These are phyloP conservation scores for Suillus decipiens DNA, from an alignment of 768 basidiomycete species.

Conservation along the genomic window DNA sequence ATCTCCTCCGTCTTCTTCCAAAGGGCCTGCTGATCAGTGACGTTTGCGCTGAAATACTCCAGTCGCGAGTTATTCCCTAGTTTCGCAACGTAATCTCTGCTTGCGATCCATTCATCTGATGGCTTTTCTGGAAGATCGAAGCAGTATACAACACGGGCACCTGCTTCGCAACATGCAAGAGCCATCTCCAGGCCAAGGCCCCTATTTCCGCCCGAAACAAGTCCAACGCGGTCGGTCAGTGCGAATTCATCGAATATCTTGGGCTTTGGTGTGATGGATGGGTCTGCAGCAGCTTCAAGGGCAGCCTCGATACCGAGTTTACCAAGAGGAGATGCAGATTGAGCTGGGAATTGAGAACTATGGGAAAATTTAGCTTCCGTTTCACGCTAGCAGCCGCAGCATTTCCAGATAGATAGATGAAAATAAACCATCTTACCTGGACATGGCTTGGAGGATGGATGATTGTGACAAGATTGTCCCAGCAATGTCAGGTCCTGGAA, in stretches of 20 bases:
- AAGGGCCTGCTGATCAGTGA: conserved; percentile 59
- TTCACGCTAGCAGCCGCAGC: neutral
- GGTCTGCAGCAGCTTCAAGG: conserved; percentile 41
- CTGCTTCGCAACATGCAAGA: conserved; percentile 69
- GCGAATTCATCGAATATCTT: conserved; percentile 64
- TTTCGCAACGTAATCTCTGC: conserved; percentile 50
- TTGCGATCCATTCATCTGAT: conserved; percentile 57
- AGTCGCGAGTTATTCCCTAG: conserved; percentile 44
- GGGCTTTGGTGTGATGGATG: conserved; percentile 36
- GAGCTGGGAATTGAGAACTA: conserved; percentile 27
- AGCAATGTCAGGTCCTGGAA: neutral
- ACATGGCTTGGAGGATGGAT: neutral
- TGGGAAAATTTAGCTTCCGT: neutral
- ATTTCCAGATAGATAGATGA: neutral
- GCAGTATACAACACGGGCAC: conserved; percentile 69
- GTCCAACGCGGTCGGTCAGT: conserved; percentile 55
- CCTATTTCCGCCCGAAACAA: conserved; percentile 65
- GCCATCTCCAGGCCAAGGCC: conserved; percentile 87
- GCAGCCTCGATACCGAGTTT: conserved; percentile 68
- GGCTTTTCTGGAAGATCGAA: conserved; percentile 60
- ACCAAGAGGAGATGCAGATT: conserved; percentile 54
- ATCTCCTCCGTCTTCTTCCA: conserved; percentile 63
- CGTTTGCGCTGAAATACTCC: conserved; percentile 68
- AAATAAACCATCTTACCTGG: conserved; percentile 4
- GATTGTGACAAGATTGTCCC: neutral